These are phyloP conservation scores for Salix exigua DNA, from an alignment of 345 rosid species.

Conservation along the genomic window DNA sequence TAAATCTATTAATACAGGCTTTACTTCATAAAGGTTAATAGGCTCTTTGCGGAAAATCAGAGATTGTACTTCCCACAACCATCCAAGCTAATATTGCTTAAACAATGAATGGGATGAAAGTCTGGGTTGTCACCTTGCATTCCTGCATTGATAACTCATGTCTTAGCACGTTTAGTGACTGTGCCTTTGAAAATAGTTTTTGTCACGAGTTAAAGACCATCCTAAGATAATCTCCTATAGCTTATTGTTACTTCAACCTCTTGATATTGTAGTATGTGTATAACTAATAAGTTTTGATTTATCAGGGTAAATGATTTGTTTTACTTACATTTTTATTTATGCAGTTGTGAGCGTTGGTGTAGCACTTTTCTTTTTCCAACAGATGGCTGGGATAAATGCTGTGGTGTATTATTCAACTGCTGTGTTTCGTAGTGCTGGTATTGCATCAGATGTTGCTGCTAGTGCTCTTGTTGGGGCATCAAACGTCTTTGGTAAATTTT, in stretches of 20 bases:
- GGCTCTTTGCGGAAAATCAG: neutral
- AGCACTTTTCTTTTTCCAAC: slow-evolving; percentile 97
- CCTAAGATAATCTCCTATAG: neutral
- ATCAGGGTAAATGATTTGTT: neutral
- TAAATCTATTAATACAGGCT: neutral
- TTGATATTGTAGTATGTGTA: neutral
- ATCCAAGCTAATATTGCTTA: neutral
- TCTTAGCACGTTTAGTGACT: neutral
- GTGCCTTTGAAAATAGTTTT: neutral
- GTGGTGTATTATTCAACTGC: slow-evolving; percentile 97
- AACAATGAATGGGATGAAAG: neutral
- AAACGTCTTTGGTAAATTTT: slow-evolving; percentile 74
- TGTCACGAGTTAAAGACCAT: neutral
- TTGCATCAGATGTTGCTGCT: slow-evolving; percentile 94
- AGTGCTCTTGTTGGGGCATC: slow-evolving; percentile 99
- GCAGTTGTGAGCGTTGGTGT: slow-evolving; percentile 98
- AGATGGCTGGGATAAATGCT: slow-evolving; percentile 96
- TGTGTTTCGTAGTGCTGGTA: slow-evolving; percentile 89
- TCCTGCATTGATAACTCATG: neutral
- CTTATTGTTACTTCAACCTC: neutral
- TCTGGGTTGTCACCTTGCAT: neutral
- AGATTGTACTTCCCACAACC: neutral
- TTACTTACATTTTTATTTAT: slow-evolving; percentile 7
- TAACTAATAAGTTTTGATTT: slow-evolving; percentile 1
- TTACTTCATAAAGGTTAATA: neutral